These are phyloP conservation scores for Beauveria scarabaeidicola DNA, from an alignment of 2,329 filamentous ascomycete genomes.

Conservation along the genomic window DNA sequence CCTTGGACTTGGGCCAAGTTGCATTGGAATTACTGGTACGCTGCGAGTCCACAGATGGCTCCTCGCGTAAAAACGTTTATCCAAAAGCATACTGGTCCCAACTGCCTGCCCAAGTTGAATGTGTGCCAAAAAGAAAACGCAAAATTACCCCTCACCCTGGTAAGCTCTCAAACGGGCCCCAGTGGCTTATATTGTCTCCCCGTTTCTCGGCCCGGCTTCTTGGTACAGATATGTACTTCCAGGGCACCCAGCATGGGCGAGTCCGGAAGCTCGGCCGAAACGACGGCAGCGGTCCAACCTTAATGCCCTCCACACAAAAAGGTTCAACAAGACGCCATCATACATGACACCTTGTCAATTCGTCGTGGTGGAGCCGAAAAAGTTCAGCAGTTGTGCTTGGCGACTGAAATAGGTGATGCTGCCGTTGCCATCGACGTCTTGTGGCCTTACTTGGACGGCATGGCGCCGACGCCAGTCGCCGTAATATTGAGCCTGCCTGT, in stretches of 20 bases:
- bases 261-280: conserved; percentile 8
- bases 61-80: too few relatives aligned
- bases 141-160: not conserved
- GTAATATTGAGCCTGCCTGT: not conserved
- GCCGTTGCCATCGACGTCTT: not conserved
- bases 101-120: not conserved
- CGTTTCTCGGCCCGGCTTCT: conserved; percentile 3
- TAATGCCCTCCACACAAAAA: not conserved
- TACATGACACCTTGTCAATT: not conserved
- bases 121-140: not conserved
- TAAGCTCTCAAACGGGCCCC: not conserved
- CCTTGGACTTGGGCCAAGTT: not conserved
- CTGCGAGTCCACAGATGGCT: too few relatives aligned
- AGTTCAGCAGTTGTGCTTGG: not conserved
- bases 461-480: not conserved
- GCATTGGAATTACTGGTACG: too few relatives aligned
- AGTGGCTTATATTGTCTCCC: not conserved
- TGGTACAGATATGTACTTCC: not conserved
- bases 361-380: not conserved
- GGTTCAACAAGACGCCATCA: not conserved
- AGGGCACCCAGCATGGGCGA: not conserved
- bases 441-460: not conserved
- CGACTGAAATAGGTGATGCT: not conserved
- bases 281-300: not conserved
- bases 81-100: too few relatives aligned